Base-by-base conservation (phyloP, 2,329 filamentous ascomycete genomes). In the Aureobasidium vineae region DNA sequence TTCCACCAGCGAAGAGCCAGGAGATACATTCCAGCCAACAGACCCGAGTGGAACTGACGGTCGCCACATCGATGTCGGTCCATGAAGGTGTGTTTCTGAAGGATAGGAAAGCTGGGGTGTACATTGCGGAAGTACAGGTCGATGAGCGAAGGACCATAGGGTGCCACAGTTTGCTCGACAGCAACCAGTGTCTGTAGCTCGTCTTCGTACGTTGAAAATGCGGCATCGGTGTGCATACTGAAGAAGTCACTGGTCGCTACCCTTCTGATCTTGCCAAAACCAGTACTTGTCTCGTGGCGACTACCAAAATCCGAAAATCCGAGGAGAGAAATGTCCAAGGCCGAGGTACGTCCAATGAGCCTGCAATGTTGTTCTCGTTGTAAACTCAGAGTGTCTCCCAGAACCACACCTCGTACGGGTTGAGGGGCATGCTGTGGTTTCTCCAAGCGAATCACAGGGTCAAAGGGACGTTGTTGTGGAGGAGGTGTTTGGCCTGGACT, bases 1-100 rank as follows among this genome's bases (percentile, higher is more conserved):
- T 91, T 87, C 88, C 92, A 95, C 88, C 92, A 96, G 76, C 94
- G 92, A 73, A 96, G 85, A 10, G 92, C 91, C 28, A 97, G 81
- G 28, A 96, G 86, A 73, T 96, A 95, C 72, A 96, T 88, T 63
- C 90, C 90, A 38, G 90, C 90, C 19, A 96, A 82, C 31, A 95
- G 80, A 13, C 90, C 86, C 1, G 91, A 90, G 16, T 90, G 88
- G 73, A 94, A 90, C 70, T 90, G 88, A 64, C 85, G 85, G 72
- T 90, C 86, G 49, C 87, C 88, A 71, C 87, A 85, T 57, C 87
- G 86, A 78, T 93, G 91, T 73, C 90, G 90, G 75, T 93, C 89
- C 69, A 90, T 81, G 71, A 94, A 94, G 66, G 92, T 86, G 67
- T 86, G 84, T 78, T 92, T 93, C 74, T 95, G 90, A 45, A 95